Evolutionary conservation across 2,329 filamentous ascomycete species (phyloP).

Genomic region (Colletotrichum neosansevieriae): DNA sequence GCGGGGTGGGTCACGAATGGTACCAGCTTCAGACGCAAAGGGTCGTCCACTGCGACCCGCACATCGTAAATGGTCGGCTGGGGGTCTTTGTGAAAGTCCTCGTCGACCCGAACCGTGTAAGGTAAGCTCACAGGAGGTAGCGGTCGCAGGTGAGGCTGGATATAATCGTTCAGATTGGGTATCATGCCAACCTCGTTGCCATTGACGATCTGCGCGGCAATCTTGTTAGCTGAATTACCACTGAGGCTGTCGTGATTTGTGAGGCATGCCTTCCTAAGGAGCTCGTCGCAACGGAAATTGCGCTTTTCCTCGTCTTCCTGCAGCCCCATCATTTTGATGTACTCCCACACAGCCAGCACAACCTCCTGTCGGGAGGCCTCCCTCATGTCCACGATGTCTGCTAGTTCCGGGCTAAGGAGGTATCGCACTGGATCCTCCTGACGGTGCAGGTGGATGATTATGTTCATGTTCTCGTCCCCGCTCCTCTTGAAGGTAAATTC

Average conservation of each 20-base stretch:
- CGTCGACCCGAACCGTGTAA: conserved; percentile 95
- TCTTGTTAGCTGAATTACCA: background rate
- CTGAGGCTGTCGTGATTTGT: background rate
- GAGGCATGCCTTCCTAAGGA: conserved; percentile 76
- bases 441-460: conserved; percentile 86
- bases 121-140: conserved; percentile 85
- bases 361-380: conserved; percentile 91
- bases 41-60: conserved; percentile 85
- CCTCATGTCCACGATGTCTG: conserved; percentile 85
- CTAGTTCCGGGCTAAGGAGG: conserved; percentile 80
- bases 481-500: conserved; percentile 91
- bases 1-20: conserved; percentile 76
- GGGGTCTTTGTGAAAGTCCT: conserved; percentile 80
- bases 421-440: conserved; percentile 91
- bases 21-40: conserved; percentile 75
- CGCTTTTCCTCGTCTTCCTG: conserved; percentile 97
- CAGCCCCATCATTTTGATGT: conserved; percentile 85
- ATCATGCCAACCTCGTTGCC: conserved; percentile 84
- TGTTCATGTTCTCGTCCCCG: conserved; percentile 91
- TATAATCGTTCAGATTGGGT: conserved; percentile 84
- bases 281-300: conserved; percentile 89
- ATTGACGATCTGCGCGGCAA: conserved; percentile 71
- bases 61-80: conserved; percentile 91
- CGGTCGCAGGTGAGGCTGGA: conserved; percentile 81
- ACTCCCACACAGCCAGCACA: conserved; percentile 95